Percentiles rank a stretch among this genome's conserved stretches.
phyloP scores from a whole-genome alignment of 192 early-diverging fungal species.

The Rhizophagus prolifer region DNA sequence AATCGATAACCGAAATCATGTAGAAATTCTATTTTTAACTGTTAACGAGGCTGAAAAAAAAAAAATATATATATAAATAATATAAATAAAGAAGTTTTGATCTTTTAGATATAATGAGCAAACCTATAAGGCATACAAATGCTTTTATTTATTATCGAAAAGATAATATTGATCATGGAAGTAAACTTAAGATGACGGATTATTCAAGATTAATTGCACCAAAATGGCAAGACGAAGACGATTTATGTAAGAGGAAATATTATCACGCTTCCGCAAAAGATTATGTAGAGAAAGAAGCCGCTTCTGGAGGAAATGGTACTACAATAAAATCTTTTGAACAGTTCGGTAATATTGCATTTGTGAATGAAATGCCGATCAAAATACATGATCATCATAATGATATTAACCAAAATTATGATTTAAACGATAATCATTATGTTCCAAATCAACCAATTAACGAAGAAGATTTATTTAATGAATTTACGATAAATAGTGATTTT shows the following conservation, averaged over 20 bases:
- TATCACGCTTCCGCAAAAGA: background rate
- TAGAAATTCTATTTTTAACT: too few relatives aligned
- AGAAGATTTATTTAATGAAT: too few relatives aligned
- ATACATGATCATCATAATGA: too few relatives aligned
- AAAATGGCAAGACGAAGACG: background rate
- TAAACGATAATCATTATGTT: too few relatives aligned
- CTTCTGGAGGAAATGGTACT: background rate
- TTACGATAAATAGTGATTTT: too few relatives aligned
- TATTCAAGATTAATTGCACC: background rate
- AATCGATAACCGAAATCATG: too few relatives aligned
- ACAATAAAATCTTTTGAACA: background rate
- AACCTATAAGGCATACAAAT: background rate
- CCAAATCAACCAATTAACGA: too few relatives aligned
- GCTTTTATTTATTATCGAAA: background rate
- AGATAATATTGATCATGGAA: background rate
- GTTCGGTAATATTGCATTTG: background rate
- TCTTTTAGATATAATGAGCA: too few relatives aligned
- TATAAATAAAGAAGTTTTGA: too few relatives aligned
- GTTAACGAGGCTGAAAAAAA: too few relatives aligned
- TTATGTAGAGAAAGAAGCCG: background rate
- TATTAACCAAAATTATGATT: too few relatives aligned
- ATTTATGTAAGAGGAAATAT: background rate
- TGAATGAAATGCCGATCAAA: background rate
- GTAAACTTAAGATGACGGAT: background rate
- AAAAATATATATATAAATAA: too few relatives aligned